phyloP scores from a whole-genome alignment of 352 stramenopile genomes.

The Pythium phragmitis region DNA sequence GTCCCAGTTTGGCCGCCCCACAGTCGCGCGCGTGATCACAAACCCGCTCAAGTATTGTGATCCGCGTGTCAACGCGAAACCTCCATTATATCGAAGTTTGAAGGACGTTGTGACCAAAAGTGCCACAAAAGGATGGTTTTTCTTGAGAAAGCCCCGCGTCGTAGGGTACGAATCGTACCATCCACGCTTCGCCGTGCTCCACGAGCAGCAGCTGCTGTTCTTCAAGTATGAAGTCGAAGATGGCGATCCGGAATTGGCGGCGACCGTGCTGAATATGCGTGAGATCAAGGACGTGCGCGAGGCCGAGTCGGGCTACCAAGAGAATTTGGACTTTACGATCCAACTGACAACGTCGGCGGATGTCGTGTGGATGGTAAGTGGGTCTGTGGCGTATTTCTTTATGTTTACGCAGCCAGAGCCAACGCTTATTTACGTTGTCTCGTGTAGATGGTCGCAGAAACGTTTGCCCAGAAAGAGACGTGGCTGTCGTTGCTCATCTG shows the following conservation, averaged over 20 bases:
- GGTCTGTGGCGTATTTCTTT: not conserved
- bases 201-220: constrained; percentile 70
- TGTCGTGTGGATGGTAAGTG: constrained; percentile 75
- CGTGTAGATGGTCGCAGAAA: constrained; percentile 70
- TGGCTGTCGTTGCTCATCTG: constrained; percentile 85
- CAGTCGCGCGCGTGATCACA: constrained; percentile 72
- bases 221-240: constrained; percentile 88
- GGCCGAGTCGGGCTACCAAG: constrained; percentile 72
- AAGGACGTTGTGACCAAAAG: constrained; percentile 75
- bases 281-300: constrained; percentile 82
- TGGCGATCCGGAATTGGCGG: constrained; percentile 50
- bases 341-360: constrained; percentile 75
- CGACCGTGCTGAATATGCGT: constrained; percentile 67
- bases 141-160: constrained; percentile 72
- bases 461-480: constrained; percentile 81
- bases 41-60: constrained; percentile 79
- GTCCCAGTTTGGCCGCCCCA: constrained; percentile 51
- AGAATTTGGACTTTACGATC: constrained; percentile 86
- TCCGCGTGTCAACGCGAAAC: constrained; percentile 43
- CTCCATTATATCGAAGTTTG: constrained; percentile 63
- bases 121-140: constrained; percentile 79
- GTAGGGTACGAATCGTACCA: constrained; percentile 76
- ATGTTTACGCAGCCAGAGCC: not conserved
- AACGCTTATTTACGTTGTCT: not conserved
- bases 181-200: constrained; percentile 79